phyloP scores from a whole-genome alignment of 2,329 filamentous ascomycete species.

The Ophiognomonia clavigignenti-juglandacearum region DNA sequence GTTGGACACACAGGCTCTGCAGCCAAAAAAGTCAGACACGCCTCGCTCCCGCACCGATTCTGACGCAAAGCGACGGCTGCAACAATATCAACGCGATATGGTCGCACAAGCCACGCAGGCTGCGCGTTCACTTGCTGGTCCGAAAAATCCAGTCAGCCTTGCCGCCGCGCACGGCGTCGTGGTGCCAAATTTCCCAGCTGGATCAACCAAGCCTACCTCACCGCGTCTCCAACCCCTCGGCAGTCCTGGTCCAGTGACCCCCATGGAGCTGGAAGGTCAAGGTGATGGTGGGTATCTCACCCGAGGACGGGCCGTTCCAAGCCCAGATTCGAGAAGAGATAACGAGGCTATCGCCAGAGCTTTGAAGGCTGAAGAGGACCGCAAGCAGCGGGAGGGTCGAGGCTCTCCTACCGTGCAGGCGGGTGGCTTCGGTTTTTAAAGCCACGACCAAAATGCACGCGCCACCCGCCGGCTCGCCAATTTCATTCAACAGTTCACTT shows the following conservation, averaged over 20 bases:
- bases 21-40: conserved; percentile 17
- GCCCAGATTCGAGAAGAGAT: conserved; percentile 19
- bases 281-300: conserved; percentile 33
- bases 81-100: conserved; percentile 59
- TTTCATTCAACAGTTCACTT: too few relatives aligned
- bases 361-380: conserved; percentile 29
- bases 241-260: conserved; percentile 57
- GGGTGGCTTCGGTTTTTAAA: conserved; percentile 26
- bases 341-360: conserved; percentile 25
- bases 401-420: conserved; percentile 28
- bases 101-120: conserved; percentile 51
- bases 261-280: conserved; percentile 50
- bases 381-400: conserved; percentile 26
- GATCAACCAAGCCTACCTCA: conserved; percentile 32
- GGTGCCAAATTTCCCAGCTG: conserved; percentile 29
- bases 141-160: conserved; percentile 21
- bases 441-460: too few relatives aligned
- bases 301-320: conserved; percentile 15
- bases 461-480: too few relatives aligned
- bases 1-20: conserved; percentile 31
- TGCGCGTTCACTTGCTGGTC: conserved; percentile 26
- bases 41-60: conserved; percentile 34
- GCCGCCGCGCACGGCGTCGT: conserved; percentile 30
- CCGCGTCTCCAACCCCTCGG: conserved; percentile 48
- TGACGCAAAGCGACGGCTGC: conserved; percentile 46